Evolutionary conservation across 495 filamentous ascomycete genomes (phyloP), one percentile per base, ranked within the genome.

Genomic region (Penicillium macrosclerotiorum): DNA sequence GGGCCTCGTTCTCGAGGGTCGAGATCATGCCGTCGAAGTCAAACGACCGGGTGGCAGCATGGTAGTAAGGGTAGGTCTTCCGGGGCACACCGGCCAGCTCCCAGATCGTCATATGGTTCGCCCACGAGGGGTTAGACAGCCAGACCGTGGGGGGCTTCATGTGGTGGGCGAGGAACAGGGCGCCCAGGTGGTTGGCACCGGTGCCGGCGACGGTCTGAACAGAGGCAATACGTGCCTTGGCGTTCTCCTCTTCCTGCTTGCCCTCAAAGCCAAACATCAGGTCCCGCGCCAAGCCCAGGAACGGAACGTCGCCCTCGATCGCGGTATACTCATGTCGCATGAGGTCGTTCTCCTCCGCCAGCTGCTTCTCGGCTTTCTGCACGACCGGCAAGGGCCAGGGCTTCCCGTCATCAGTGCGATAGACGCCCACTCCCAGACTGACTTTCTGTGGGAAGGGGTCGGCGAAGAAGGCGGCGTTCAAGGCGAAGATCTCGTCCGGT

Each of bases 131-230:
- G 49, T 69, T 64, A 29, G 72, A 76, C 40, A 76, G 58, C 71
- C 69, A 74, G 39, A 76, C 72, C 30, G 51, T 62, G 38, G 61
- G 60, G 14, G 70, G 72, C 45, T 72, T 73, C 64, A 72, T 66
- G 55, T 71, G 68, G 32, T 60, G 53, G 39, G 84, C 74, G 41
- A 96, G 82, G 76, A 96, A 96, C 47, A 90, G 77, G 45, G 85
- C 88, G 42, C 91, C 91, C 5, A 95, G 70, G 55, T 96, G 91
- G 41, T 94, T 83, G 29, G 91, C 89, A 47, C 91, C 91, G 27
- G 91, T 96, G 47, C 91, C 91, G 41, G 91, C 94, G 68, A 96
- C 88, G 51, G 90, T 89, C 64, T 92, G 88, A 16, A 74, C 70
- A 19, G 67, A 65, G 25, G 63, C 60, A 46, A 72, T 69, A 37